Evolutionary conservation across 805 yeast genomes (phyloP), one percentile per base, ranked within the genome.

Genomic region (Kodamaea sagamina): DNA sequence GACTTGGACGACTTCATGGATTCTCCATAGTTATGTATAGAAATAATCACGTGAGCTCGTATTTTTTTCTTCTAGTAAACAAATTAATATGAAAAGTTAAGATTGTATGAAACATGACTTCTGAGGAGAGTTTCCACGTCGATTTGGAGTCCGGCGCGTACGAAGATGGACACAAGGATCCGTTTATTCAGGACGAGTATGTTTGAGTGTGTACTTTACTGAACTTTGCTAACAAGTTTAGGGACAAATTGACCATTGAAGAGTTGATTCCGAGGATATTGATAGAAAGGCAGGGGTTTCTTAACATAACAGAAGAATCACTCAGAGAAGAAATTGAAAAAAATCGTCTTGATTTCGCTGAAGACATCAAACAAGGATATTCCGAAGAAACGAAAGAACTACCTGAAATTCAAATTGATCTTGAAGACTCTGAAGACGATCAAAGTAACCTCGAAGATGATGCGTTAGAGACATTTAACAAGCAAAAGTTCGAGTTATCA

Each of bases 211-310:
- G 8, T 21, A 21, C 8, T 6, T 21, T 21, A 6, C 24, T 6
- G 24, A 21, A 21, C 8, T 21, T 12, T 26, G 41, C 50, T 54
- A 54, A 53, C 57, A 22, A n/a, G 6, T 19, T 6, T 28, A 64
- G 70, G 48, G 71, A 70, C 40, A 58, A 70, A 34, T 63, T 79
- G 47, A 63, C 79, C 0, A 55, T 83, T 25, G 68, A 71, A 12
- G 81, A 81, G 50, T 57, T 83, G 26, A 77, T 84, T 18, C 85
- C 85, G 4, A 64, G 78, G 29, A 79, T 83, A 24, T 65, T 82
- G 32, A 63, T 65, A 22, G 85, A 84, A 53, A 63, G 84, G 18
- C 81, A 82, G 27, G 72, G 85, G 15, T 84, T 85, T 49, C 58
- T 75, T 17, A 66, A 75, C 36, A 57, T 85, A 3, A 74, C 85